Base-by-base conservation (phyloP, 1,139 yeast genomes). In the Hyphopichia wangnamkhiaoensis region DNA sequence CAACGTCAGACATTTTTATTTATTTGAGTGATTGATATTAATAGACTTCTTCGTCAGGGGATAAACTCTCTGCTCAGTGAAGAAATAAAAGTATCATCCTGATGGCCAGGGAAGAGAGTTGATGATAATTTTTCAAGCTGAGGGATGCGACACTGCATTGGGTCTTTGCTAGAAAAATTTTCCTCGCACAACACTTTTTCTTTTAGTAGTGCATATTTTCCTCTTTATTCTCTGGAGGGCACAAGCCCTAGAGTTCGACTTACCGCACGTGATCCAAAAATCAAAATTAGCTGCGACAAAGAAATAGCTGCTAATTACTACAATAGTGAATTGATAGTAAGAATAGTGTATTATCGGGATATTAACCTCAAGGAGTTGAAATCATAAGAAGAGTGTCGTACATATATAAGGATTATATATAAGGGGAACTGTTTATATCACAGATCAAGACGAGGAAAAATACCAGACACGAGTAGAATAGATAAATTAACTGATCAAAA, bases 1-100 rank as follows among this genome's bases (percentile, higher is more conserved):
- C 87, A 74, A 82, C 82, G 85, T 84, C 93, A 80, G 93, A 85
- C 93, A 85, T 84, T 67, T 57, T 72, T 4, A 6, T 33, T 34
- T 10, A 19, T 14, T 34, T 34, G 18, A 24, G 28, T 29, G 38
- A 29, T 24, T 54, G 41, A 40, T 53, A 39, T 49, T 50, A 55
- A 58, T 69, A 76, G 89, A 85, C 94, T 84, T 85, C 94, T 83
- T 85, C 93, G 93, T 77, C 89, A 82, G 88, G 68, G 59, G 56
- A 49, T 42, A 42, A 16, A 34, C 42, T 46, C 65, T 66, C 88
- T 80, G 91, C 93, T 85, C 94, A 85, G 94, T 84, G 65, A 71
- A 65, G 64, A 56, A 48, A 48, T 49, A 48, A 44, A 46, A 37
- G 33, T 18, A 30, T 19, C 33, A 30, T 18, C n/a, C n/a, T 5